Percentiles rank a stretch among this genome's conserved stretches.
These are phyloP conservation scores for Talinum fruticosum DNA, from an alignment of 148 eudicot species.

Conservation along the genomic window DNA sequence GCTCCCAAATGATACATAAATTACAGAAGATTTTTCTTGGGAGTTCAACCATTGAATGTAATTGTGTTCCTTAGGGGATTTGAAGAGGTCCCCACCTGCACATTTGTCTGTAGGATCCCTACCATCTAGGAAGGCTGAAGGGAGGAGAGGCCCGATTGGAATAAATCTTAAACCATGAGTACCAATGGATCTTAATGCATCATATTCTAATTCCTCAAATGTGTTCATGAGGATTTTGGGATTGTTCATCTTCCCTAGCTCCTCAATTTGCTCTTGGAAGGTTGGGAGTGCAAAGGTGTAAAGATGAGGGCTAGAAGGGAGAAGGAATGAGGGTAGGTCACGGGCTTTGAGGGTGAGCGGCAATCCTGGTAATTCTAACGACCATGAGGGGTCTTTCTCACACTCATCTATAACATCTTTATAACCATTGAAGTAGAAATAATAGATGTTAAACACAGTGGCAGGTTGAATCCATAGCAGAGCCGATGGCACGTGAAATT, in stretches of 20 bases:
- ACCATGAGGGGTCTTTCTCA: slow-evolving; percentile 35
- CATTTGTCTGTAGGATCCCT: slow-evolving; percentile 28
- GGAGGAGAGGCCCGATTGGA: slow-evolving; percentile 44
- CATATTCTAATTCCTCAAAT: slow-evolving; percentile 48
- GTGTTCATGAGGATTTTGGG: slow-evolving; percentile 54
- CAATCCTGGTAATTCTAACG: slow-evolving; percentile 39
- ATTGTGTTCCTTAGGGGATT: slow-evolving; percentile 16
- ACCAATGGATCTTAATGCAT: slow-evolving; percentile 38
- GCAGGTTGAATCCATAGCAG: slow-evolving; percentile 69
- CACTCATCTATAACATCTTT: slow-evolving; percentile 23
- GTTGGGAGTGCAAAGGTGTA: slow-evolving; percentile 29
- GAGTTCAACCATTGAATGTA: slow-evolving; percentile 49
- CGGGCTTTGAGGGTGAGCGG: slow-evolving; percentile 29
- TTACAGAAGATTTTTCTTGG: slow-evolving; percentile 44
- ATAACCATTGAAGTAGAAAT: slow-evolving; percentile 44
- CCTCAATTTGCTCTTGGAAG: slow-evolving; percentile 35
- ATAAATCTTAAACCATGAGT: slow-evolving; percentile 21
- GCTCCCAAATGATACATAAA: slow-evolving; percentile 77
- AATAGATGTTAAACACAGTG: slow-evolving; percentile 42
- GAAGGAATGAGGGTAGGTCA: slow-evolving; percentile 58
- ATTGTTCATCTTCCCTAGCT: slow-evolving; percentile 30
- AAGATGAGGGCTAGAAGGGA: slow-evolving; percentile 34
- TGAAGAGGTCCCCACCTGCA: slow-evolving; percentile 30
- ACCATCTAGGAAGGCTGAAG: slow-evolving; percentile 36
- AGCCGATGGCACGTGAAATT: slow-evolving; percentile 39